Base-by-base conservation (phyloP, 306 rosid genomes). In the Vicia sativa region DNA sequence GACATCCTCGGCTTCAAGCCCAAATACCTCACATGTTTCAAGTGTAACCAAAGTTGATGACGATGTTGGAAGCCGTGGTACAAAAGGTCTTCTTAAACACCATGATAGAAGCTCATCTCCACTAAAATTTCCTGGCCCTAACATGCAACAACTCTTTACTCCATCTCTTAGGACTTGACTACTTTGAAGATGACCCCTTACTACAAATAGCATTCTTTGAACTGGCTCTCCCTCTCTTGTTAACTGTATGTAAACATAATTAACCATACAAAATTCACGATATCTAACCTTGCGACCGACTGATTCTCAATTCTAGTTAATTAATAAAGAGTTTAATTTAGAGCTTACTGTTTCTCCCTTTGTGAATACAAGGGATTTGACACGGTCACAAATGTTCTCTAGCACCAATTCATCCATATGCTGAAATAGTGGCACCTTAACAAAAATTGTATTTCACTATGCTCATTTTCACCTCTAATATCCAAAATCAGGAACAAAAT, bases 31-130 rank as follows among this genome's bases (percentile, higher is more conserved):
- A 0, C 88, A 84, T 9, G 98, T 90, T 57, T 90, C 96, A 3
- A 88, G 90, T 7, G 97, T 93, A 1, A 85, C 72, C 7, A 93
- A 62, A 0, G 97, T 93, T 3, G 82, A 82, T 6, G 98, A 86
- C 5, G 97, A 93, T 0, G 90, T 88, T 1, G 97, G 97, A 1
- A 93, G 83, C 0, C 95, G 75, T 66, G 88, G 95, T 13, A 88
- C 78, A 52, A 93, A 90, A 1, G 98, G 98, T 11, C 89, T 76
- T 28, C 96, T 72, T 7, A 93, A 74, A 37, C 98, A 90, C 98
- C 97, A 93, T 1, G 98, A 93, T 1, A 93, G 92, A 0, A 93
- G 89, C 78, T 90, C 98, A 25, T 93, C 98, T 0, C 97, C 97
- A 2, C 93, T 90, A 85, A 93, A 93, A 78, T 90, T 90, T 28